These are phyloP conservation scores for Lentinula boryana DNA, from an alignment of 768 basidiomycete species.

Conservation along the genomic window DNA sequence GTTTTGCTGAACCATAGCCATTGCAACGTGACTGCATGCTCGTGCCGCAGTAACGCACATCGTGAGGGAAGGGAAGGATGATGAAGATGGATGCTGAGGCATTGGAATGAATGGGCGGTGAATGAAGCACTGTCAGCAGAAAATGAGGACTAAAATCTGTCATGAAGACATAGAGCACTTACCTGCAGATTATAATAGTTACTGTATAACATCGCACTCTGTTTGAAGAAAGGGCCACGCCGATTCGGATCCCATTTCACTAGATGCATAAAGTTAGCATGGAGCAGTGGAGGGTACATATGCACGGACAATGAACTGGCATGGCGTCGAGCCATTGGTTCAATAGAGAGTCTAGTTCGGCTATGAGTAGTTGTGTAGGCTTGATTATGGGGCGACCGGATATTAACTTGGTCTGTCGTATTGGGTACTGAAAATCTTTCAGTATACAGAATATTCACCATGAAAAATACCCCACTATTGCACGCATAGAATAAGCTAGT, in stretches of 20 bases:
- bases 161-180: neutral
- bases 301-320: slow-evolving; percentile 31
- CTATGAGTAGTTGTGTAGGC: slow-evolving; percentile 36
- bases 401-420: slow-evolving; percentile 32
- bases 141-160: neutral
- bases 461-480: slow-evolving; percentile 36
- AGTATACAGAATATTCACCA: neutral
- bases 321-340: slow-evolving; percentile 46
- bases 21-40: slow-evolving; percentile 1
- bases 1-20: neutral
- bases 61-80: slow-evolving; percentile 10
- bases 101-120: slow-evolving; percentile 10
- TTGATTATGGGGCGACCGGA: slow-evolving; percentile 23
- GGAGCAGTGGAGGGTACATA: neutral
- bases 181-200: slow-evolving; percentile 9
- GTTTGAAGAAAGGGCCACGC: slow-evolving; percentile 7
- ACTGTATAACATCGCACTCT: slow-evolving; percentile 7
- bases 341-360: slow-evolving; percentile 44
- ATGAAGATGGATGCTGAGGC: slow-evolving; percentile 5
- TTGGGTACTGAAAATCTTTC: slow-evolving; percentile 29
- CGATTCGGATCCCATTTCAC: slow-evolving; percentile 10
- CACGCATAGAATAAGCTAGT: slow-evolving; percentile 50
- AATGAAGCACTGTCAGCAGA: slow-evolving; percentile 1
- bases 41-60: slow-evolving; percentile 11
- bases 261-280: neutral